Conservation (phyloP, 768 basidiomycete genomes). For the Agaricus subrufescens region DNA sequence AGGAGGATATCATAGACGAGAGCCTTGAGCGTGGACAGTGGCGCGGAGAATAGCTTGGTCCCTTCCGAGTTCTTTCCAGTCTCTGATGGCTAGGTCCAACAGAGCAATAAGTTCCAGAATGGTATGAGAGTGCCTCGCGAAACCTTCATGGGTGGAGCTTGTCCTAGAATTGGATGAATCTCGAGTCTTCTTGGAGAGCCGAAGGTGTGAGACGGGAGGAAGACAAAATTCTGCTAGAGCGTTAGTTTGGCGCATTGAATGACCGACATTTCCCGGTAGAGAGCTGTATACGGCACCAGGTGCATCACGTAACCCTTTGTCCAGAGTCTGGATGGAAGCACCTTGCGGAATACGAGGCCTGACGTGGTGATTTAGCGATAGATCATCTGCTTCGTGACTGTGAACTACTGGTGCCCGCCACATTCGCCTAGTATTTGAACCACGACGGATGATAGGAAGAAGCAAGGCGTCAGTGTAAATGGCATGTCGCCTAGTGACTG, state of each 20-base stretch:
- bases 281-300: neutral
- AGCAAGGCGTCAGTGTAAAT: slow-evolving; percentile 29
- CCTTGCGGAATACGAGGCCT: neutral
- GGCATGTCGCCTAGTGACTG: slow-evolving; percentile 27
- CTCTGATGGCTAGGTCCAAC: slow-evolving; percentile 26
- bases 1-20: neutral
- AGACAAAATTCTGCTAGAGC: neutral
- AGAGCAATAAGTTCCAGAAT: slow-evolving; percentile 28
- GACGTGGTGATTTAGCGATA: neutral
- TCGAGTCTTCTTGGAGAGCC: neutral
- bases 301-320: neutral
- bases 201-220: slow-evolving; percentile 2
- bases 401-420: neutral
- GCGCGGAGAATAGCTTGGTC: neutral
- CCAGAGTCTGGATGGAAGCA: neutral
- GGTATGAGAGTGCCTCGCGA: slow-evolving; percentile 20
- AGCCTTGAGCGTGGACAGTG: neutral
- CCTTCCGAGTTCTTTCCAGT: slow-evolving; percentile 2
- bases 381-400: neutral
- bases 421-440: neutral
- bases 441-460: slow-evolving; percentile 16
- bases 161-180: neutral
- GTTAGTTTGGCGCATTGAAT: neutral
- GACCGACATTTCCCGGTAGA: neutral
- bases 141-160: neutral